Evolutionary conservation across 2,329 filamentous ascomycete species (phyloP).

Genomic region (Monosporascus sp.): DNA sequence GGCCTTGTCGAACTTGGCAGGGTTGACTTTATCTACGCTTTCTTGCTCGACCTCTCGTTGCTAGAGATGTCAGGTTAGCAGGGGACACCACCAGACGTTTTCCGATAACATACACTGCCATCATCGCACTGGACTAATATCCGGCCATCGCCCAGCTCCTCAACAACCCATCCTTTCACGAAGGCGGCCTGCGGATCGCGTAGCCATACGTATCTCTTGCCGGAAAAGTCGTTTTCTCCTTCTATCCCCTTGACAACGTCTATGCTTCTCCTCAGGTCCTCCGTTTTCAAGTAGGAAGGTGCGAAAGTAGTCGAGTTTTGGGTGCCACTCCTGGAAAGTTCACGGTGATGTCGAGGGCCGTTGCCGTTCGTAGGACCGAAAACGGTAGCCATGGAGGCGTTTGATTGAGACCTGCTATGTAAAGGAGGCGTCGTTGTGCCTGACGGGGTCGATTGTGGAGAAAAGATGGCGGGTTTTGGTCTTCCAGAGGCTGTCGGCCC

Average conservation of each 20-base stretch:
- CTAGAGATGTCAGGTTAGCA: slow-evolving; percentile 35
- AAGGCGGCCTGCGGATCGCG: slow-evolving; percentile 84
- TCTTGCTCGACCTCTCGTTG: slow-evolving; percentile 84
- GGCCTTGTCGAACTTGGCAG: slow-evolving; percentile 98
- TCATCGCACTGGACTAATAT: slow-evolving; percentile 91
- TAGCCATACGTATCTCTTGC: slow-evolving; percentile 97
- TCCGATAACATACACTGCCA: slow-evolving; percentile 62
- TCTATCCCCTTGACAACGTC: slow-evolving; percentile 70
- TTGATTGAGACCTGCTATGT: slow-evolving; percentile 68
- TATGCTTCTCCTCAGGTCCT: slow-evolving; percentile 59
- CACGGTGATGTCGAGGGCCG: slow-evolving; percentile 36
- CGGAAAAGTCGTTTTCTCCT: slow-evolving; percentile 97
- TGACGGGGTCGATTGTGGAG: slow-evolving; percentile 48
- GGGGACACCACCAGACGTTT: background rate
- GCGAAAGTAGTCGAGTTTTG: slow-evolving; percentile 80
- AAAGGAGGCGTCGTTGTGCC: slow-evolving; percentile 35
- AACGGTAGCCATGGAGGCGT: slow-evolving; percentile 42
- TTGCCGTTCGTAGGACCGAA: slow-evolving; percentile 32
- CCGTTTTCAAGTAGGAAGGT: slow-evolving; percentile 89
- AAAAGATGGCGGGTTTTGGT: slow-evolving; percentile 72
- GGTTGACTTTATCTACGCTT: slow-evolving; percentile 96
- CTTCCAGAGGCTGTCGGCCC: slow-evolving; percentile 34
- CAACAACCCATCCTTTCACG: slow-evolving; percentile 84
- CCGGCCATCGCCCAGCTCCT: slow-evolving; percentile 65
- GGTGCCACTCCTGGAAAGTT: slow-evolving; percentile 60